Percentiles rank a stretch among this genome's conserved stretches.
These are phyloP conservation scores for Aureobasidium sp. DNA, from an alignment of 2,329 filamentous ascomycete genomes.

Conservation along the genomic window DNA sequence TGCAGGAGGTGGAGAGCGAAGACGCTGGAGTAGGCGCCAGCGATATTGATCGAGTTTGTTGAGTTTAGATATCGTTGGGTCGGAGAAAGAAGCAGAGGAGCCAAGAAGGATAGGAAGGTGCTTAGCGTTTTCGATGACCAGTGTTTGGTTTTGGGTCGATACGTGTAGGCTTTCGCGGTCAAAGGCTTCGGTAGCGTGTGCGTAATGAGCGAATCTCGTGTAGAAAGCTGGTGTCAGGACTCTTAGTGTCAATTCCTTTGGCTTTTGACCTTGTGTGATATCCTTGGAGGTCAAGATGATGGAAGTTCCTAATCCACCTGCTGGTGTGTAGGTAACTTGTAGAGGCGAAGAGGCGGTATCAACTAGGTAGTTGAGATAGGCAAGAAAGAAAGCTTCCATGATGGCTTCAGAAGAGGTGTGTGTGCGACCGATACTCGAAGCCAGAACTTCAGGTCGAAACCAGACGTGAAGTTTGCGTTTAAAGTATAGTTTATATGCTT, in stretches of 20 bases:
- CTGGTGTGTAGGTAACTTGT: conserved; percentile 45
- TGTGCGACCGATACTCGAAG: conserved; percentile 45
- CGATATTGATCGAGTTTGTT: conserved; percentile 14
- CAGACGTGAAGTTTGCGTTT: conserved; percentile 52
- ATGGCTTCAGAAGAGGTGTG: conserved; percentile 43
- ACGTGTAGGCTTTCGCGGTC: conserved; percentile 46
- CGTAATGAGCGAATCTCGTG: conserved; percentile 55
- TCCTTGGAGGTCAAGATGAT: background rate
- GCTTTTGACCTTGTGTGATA: conserved; percentile 27
- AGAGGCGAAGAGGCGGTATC: conserved; percentile 37
- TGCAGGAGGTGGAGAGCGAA: conserved; percentile 33
- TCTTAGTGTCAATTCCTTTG: conserved; percentile 42
- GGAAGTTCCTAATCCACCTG: conserved; percentile 20
- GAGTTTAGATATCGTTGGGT: background rate
- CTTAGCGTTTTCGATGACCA: conserved; percentile 48
- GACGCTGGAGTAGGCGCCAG: conserved; percentile 29
- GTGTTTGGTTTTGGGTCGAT: conserved; percentile 42
- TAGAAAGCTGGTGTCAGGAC: conserved; percentile 61
- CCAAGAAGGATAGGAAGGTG: conserved; percentile 28
- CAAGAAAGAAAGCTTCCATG: conserved; percentile 31
- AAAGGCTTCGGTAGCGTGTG: conserved; percentile 53
- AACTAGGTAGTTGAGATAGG: conserved; percentile 40
- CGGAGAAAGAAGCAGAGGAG: conserved; percentile 29
- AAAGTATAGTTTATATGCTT: conserved; percentile 53
- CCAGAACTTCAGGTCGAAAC: conserved; percentile 55